Conservation (phyloP, 2,329 filamentous ascomycete species). For the Dryadomyces quercivorus region DNA sequence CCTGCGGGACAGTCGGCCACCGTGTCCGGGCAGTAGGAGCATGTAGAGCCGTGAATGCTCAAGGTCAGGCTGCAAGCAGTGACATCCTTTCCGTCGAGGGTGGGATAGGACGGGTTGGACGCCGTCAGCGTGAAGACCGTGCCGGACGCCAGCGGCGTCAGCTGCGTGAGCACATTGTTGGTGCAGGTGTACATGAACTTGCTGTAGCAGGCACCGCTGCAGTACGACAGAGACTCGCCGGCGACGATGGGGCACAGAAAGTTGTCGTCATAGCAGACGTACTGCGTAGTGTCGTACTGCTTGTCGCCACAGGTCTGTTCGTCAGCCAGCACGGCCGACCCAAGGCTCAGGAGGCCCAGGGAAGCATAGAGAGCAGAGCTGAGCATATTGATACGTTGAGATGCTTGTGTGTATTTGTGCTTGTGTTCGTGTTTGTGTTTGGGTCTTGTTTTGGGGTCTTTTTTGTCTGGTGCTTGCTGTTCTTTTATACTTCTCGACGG, state of each 20-base stretch:
- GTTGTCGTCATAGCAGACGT: conserved; percentile 19
- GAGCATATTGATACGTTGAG: background rate
- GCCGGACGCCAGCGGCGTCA: conserved; percentile 11
- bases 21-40: conserved; percentile 18
- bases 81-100: conserved; percentile 18
- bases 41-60: conserved; percentile 16
- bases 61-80: conserved; percentile 16
- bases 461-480: no score
- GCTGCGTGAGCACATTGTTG: conserved; percentile 14
- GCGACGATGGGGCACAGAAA: conserved; percentile 22
- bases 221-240: conserved; percentile 21
- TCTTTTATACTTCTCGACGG: background rate
- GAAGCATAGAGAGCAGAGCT: background rate
- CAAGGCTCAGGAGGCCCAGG: conserved; percentile 5
- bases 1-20: conserved; percentile 18
- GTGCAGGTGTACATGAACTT: conserved; percentile 21
- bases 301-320: conserved; percentile 8
- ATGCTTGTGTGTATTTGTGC: background rate
- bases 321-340: background rate
- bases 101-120: conserved; percentile 17
- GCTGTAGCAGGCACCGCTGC: conserved; percentile 23
- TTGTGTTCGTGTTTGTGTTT: background rate
- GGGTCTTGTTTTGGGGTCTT: no score
- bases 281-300: conserved; percentile 13
- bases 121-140: conserved; percentile 18